Base-by-base conservation (phyloP, 2,329 filamentous ascomycete species). In the Alternaria gansuensis region DNA sequence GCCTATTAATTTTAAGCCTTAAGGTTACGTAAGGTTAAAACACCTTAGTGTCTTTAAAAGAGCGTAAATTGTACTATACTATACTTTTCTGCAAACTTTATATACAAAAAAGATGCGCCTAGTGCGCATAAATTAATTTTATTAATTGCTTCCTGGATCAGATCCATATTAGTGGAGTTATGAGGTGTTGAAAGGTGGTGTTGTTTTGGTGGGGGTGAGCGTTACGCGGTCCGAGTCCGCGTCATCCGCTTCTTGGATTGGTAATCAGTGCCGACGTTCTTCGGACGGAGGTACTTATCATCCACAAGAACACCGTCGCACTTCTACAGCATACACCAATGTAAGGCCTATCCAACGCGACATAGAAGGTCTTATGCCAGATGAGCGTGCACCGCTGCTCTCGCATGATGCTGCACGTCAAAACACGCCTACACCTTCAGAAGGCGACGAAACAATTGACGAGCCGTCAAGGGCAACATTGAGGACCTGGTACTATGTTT, bases 361-460 rank as follows among this genome's bases (percentile, higher is more conserved):
- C 36, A 4, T 57, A 11, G 64, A 67, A 28, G 26, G 36, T n/a
- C 54, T 21, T 1, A 17, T 28, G 2, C 31, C 62, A 24, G 58
- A 70, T 26, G 70, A 73, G 55, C 68, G 64, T 2, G 64, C 68
- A 34, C 68, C 69, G 17, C 46, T 73, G 46, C 66, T 73, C 7
- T 60, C 34, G 14, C 45, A 62, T 13, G 56, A 51, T 14, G 54
- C 34, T 3, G 49, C 23, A 41, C 62, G 46, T 33, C 53, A 56
- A 5, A 43, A 46, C 9, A 39, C 43, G 5, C 21, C 39, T 28
- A 44, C 56, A 11, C 41, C 49, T n/a, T 49, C 45, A 1, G 54
- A 57, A 17, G 53, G 63, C n/a, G 58, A 56, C 14, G 57, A 56
- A 4, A 36, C 29, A 33, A 49, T 54, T 21, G 40, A 60, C 4